Percentiles rank a stretch among this genome's conserved stretches.
Evolutionary conservation across 257 asterid genomes (phyloP).

Genomic region (Solanum bulbocastanum): DNA sequence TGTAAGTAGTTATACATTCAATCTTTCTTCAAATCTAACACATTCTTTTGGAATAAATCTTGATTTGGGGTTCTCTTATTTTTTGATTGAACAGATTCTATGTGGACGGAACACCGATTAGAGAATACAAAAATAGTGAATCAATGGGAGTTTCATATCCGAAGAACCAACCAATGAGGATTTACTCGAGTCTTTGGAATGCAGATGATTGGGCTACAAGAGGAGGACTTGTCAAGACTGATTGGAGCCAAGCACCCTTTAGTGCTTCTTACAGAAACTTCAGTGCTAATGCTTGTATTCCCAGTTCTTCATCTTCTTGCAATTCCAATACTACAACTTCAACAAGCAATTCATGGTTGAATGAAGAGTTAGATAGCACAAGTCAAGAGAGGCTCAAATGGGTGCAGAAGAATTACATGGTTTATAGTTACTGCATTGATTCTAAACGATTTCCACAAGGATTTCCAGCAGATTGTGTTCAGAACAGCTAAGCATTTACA

Average conservation of each 20-base stretch:
- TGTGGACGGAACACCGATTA: neutral
- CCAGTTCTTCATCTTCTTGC: neutral
- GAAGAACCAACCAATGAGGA: neutral
- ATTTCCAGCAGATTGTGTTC: neutral
- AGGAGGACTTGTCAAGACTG: neutral
- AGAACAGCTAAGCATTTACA: neutral
- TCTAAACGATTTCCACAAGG: neutral
- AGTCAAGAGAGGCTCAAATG: neutral
- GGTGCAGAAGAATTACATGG: neutral
- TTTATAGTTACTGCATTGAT: neutral
- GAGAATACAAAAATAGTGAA: neutral
- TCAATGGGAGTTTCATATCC: neutral
- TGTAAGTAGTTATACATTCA: neutral
- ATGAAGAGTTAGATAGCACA: neutral
- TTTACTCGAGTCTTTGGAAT: neutral
- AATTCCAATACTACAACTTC: neutral
- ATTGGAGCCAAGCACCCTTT: neutral
- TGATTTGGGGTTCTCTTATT: neutral
- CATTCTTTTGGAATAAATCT: neutral
- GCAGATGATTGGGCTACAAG: neutral
- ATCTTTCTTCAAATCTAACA: neutral
- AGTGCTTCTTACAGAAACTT: neutral
- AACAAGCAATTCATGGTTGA: neutral
- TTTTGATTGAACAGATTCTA: neutral
- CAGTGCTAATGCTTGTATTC: neutral